These are phyloP conservation scores for Blastobotrys elegans DNA, from an alignment of 1,139 yeast species.

Conservation along the genomic window DNA sequence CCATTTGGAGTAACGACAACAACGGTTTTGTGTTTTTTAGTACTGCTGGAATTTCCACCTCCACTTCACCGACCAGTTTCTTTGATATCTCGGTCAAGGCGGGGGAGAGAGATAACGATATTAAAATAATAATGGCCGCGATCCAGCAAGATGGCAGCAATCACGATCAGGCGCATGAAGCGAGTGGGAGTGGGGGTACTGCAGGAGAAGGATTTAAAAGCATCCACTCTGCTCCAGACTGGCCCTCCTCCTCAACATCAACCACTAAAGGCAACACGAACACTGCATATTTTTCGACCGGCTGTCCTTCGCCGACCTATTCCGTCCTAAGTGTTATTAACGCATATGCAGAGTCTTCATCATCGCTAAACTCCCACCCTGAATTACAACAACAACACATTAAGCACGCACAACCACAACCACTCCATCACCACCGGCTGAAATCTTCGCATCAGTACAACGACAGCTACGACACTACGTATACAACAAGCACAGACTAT, in stretches of 20 bases:
- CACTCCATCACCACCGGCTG: background rate
- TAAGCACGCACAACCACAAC: background rate
- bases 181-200: too few relatives aligned
- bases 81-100: too few relatives aligned
- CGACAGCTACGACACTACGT: background rate
- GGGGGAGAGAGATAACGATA: too few relatives aligned
- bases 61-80: too few relatives aligned
- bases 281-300: conserved; percentile 32
- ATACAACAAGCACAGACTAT: background rate
- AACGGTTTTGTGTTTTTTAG: too few relatives aligned
- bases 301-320: conserved; percentile 2
- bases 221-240: too few relatives aligned
- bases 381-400: too few relatives aligned
- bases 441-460: background rate
- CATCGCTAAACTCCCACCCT: background rate
- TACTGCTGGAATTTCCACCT: too few relatives aligned
- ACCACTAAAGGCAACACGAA: background rate
- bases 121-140: background rate
- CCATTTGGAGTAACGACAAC: too few relatives aligned
- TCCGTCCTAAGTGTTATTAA: conserved; percentile 11
- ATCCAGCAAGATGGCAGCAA: background rate
- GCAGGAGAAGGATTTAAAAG: too few relatives aligned
- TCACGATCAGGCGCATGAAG: background rate
- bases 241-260: background rate
- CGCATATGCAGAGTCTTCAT: conserved; percentile 6